Evolutionary conservation across 129 eudicot species (phyloP), one percentile per base, ranked within the genome.

Genomic region (Solidago caesia): DNA sequence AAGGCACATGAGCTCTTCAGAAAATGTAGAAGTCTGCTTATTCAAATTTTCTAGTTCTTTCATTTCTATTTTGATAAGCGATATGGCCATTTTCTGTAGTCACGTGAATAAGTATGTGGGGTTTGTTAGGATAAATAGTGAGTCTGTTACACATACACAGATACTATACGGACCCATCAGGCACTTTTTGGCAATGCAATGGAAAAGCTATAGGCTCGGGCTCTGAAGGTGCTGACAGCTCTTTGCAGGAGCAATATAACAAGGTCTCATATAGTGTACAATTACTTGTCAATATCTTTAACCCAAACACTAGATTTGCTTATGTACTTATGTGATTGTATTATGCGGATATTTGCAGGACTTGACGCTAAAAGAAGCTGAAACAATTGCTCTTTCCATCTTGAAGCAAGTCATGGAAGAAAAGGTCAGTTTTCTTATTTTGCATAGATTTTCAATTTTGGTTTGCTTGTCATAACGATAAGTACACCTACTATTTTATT

Each of bases 331-430:
- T 45, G 53, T 65, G 77, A 67, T 68, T 64, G 61, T 45, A 27
- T 58, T 8, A 41, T 52, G 7, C 4, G 42, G 25, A 8, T 70
- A 29, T 42, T 63, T 85, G 68, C 85, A 95, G 96, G 94, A 95
- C 60, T 79, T 95, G 58, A 88, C 99, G 6, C 88, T 95, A 39
- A 78, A 84, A 73, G 97, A 95, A 85, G 97, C 96, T 75, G 97
- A 95, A 80, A 91, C 96, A 67, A 91, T 91, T 64, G 96, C 97
- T 25, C 99, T 95, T 65, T 95, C 99, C 69, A 89, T 95, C 72
- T 77, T 95, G 77, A 95, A 95, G 92, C 97, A 95, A 85, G 99
- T 95, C 52, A 95, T 89, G 99, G 97, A 95, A 81, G 99, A 95
- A 75, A 95, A 95, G 96, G 99, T 92, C 79, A 77, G 79, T 29